phyloP scores from a whole-genome alignment of 768 basidiomycete species.

The Termitomyces sp. region DNA sequence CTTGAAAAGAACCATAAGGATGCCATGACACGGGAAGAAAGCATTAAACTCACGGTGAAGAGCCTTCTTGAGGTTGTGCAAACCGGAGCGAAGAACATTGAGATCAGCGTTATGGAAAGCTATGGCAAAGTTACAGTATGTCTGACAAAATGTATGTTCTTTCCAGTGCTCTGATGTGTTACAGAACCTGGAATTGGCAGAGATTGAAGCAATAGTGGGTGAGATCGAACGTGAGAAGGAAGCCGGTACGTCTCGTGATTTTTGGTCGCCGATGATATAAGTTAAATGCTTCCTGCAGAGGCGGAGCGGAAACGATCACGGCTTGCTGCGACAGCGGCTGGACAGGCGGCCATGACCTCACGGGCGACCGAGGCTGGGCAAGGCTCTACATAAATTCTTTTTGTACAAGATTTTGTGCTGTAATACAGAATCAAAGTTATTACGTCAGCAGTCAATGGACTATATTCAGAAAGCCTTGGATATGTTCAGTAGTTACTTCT shows the following conservation, averaged over 20 bases:
- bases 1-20: conserved; percentile 97
- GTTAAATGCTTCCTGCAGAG: conserved; percentile 45
- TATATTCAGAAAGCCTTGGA: conserved; percentile 14
- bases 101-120: conserved; percentile 95
- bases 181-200: conserved; percentile 78
- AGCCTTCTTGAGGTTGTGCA: conserved; percentile 96
- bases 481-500: conserved; percentile 16
- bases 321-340: conserved; percentile 86
- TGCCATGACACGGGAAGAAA: conserved; percentile 80
- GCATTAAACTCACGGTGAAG: conserved; percentile 93
- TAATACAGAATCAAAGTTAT: conserved; percentile 1
- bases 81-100: conserved; percentile 99
- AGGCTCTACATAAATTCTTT: conserved; percentile 20
- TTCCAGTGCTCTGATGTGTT: conserved; percentile 3
- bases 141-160: background rate
- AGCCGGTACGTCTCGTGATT: conserved; percentile 53
- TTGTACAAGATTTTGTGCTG: background rate
- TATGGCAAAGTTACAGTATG: conserved; percentile 88
- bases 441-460: conserved; percentile 14
- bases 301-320: conserved; percentile 91
- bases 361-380: conserved; percentile 37
- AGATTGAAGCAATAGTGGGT: conserved; percentile 88
- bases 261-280: background rate
- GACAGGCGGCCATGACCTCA: conserved; percentile 81
- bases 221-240: conserved; percentile 98